Conservation (phyloP, 257 asterid genomes). For the Fraxinus anomala region DNA sequence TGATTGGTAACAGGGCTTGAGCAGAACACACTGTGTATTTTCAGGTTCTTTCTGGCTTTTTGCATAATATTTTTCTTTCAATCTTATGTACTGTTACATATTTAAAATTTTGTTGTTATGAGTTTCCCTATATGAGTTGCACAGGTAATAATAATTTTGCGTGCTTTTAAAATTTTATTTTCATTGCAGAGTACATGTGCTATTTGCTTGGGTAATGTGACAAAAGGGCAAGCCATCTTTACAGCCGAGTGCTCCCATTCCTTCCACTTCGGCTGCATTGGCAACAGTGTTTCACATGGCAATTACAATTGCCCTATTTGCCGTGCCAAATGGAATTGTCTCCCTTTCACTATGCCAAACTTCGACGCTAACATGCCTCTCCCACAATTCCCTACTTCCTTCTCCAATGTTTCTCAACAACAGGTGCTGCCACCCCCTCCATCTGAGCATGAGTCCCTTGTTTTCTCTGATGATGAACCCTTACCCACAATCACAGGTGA, state of each 20-base stretch:
- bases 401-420: constrained; percentile 8
- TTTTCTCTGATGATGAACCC: constrained; percentile 27
- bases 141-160: no score
- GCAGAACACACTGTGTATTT: no score
- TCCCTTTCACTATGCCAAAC: constrained; percentile 18
- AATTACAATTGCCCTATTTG: constrained; percentile 26
- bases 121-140: neutral
- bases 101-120: no score
- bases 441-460: constrained; percentile 18
- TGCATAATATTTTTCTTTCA: no score
- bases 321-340: constrained; percentile 27
- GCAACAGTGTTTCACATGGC: constrained; percentile 17
- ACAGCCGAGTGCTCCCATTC: constrained; percentile 29
- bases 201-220: constrained; percentile 23
- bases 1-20: no score
- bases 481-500: neutral
- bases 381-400: neutral
- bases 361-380: neutral
- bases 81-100: no score
- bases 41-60: no score
- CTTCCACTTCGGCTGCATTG: constrained; percentile 28
- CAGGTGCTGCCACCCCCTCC: constrained; percentile 1
- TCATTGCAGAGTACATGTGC: constrained; percentile 20
- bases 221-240: constrained; percentile 27
- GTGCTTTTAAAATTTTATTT: neutral